Conservation (phyloP, 371 early-diverging fungal genomes). For the Gilbertella persicaria region DNA sequence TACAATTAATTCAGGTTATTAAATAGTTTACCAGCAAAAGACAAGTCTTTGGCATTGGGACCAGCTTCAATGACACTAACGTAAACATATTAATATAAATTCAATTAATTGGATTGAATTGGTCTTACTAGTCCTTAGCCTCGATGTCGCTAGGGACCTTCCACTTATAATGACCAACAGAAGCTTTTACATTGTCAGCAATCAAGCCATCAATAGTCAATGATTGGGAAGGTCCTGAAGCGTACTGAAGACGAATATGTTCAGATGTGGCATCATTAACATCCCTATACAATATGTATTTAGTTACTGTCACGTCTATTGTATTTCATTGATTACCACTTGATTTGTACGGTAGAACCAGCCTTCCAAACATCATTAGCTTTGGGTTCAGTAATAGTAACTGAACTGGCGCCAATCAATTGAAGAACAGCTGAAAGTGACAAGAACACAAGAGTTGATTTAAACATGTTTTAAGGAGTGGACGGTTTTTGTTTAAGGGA, state of each 20-base stretch:
- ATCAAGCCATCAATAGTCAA: slow-evolving; percentile 38
- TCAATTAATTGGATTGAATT: background rate
- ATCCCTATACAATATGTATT: slow-evolving; percentile 8
- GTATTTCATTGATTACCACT: slow-evolving; percentile 30
- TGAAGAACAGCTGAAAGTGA: slow-evolving; percentile 19
- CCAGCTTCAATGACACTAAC: slow-evolving; percentile 46
- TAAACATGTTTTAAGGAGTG: slow-evolving; percentile 12
- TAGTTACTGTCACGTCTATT: background rate
- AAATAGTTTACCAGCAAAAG: slow-evolving; percentile 41
- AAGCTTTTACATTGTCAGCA: slow-evolving; percentile 33
- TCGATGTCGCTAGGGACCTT: slow-evolving; percentile 36
- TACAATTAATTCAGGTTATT: background rate
- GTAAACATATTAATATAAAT: background rate
- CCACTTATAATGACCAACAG: slow-evolving; percentile 40
- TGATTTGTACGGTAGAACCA: slow-evolving; percentile 42
- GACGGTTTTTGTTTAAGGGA: slow-evolving; percentile 8
- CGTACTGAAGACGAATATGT: slow-evolving; percentile 36
- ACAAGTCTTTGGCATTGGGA: slow-evolving; percentile 38
- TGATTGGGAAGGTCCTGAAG: slow-evolving; percentile 44
- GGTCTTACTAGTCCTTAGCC: slow-evolving; percentile 32
- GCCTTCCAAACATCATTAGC: slow-evolving; percentile 30
- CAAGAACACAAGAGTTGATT: slow-evolving; percentile 14
- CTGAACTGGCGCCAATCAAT: slow-evolving; percentile 27
- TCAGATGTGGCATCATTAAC: slow-evolving; percentile 13
- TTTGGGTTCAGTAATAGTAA: slow-evolving; percentile 33